A percentile compares a stretch with the other conserved stretches of the same genome.
Evolutionary conservation across 257 asterid genomes (phyloP).

Genomic region (Nicotiana sylvestris): DNA sequence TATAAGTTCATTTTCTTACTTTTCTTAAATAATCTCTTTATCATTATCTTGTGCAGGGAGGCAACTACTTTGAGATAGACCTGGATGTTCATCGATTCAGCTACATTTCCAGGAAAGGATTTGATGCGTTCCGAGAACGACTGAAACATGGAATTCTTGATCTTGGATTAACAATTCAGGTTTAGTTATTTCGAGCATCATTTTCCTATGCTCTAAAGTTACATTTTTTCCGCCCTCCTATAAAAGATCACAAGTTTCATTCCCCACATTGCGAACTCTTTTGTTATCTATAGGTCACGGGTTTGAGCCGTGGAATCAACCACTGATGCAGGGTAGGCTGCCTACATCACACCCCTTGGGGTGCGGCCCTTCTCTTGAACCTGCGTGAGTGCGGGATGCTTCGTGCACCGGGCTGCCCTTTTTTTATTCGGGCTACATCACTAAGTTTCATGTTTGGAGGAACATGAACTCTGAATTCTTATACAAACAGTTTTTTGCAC

Average conservation of each 20-base stretch:
- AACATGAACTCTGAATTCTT: not conserved
- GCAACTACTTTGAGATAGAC: slow-evolving; percentile 79
- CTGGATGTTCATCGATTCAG: slow-evolving; percentile 95
- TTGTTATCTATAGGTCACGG: not conserved
- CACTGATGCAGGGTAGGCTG: no score
- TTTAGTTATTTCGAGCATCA: slow-evolving; percentile 3
- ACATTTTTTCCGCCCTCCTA: not conserved
- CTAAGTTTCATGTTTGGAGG: not conserved
- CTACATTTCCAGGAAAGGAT: slow-evolving; percentile 83
- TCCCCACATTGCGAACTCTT: not conserved
- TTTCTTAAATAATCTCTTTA: no score
- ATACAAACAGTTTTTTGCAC: no score
- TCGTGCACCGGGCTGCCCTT: no score
- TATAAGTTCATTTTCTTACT: no score
- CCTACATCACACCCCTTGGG: no score
- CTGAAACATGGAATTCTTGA: slow-evolving; percentile 73
- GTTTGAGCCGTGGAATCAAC: no score
- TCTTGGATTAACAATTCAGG: slow-evolving; percentile 91
- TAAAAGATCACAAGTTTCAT: not conserved
- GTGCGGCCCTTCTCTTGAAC: no score
- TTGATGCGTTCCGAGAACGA: slow-evolving; percentile 66
- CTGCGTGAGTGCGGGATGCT: no score
- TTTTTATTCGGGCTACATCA: no score
- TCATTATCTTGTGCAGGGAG: slow-evolving; percentile 41
- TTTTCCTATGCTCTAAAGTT: not conserved